Evolutionary conservation across 2,329 filamentous ascomycete species (phyloP).

Genomic region (Neonectria sp.): DNA sequence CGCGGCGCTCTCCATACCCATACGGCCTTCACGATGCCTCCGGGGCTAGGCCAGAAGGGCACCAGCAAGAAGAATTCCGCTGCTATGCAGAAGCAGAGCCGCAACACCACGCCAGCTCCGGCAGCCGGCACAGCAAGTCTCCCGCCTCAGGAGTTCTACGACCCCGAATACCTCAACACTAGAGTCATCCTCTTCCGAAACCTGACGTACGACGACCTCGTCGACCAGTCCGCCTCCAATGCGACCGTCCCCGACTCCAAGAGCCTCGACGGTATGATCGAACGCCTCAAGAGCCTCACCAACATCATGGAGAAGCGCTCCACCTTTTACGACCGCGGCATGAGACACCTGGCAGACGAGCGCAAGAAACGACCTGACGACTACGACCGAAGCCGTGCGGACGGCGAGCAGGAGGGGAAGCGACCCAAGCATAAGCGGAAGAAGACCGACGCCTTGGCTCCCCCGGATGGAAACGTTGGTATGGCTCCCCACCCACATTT

Average conservation of each 20-base stretch:
- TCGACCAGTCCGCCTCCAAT: constrained; percentile 73
- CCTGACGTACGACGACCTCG: constrained; percentile 77
- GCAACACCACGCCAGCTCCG: constrained; percentile 80
- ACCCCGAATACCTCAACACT: constrained; percentile 78
- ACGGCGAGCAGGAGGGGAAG: constrained; percentile 67
- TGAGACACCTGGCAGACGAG: constrained; percentile 77
- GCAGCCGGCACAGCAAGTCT: constrained; percentile 63
- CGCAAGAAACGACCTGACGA: constrained; percentile 75
- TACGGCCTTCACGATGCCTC: constrained; percentile 64
- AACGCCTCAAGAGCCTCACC: constrained; percentile 74
- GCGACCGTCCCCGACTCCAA: constrained; percentile 74
- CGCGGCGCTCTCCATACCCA: constrained; percentile 5
- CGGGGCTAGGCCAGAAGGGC: constrained; percentile 71
- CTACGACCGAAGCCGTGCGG: constrained; percentile 62
- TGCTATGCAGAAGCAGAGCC: constrained; percentile 78
- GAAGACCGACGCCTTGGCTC: constrained; percentile 74
- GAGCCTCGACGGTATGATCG: constrained; percentile 74
- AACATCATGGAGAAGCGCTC: constrained; percentile 78
- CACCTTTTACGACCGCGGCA: constrained; percentile 78
- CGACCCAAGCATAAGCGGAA: constrained; percentile 83
- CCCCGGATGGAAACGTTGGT: constrained; percentile 61
- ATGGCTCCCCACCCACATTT: constrained; percentile 31
- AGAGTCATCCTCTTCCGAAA: constrained; percentile 71
- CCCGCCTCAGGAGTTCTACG: constrained; percentile 68
- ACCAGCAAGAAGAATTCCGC: constrained; percentile 75